Evolutionary conservation across 768 basidiomycete genomes (phyloP).

Genomic region (Phaeolepiota aurea): DNA sequence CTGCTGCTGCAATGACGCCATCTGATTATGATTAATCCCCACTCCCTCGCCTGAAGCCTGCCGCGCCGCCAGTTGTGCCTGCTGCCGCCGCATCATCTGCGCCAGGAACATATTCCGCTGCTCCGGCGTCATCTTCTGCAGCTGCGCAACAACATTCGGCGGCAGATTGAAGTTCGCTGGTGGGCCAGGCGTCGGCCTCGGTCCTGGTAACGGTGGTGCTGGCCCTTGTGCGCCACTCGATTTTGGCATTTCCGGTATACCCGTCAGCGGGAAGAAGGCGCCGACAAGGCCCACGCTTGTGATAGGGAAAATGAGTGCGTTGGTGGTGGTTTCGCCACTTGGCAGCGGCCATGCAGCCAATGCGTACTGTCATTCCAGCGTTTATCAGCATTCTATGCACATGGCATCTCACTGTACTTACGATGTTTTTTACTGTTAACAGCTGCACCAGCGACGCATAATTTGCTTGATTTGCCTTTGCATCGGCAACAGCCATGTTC

Average conservation of each 20-base stretch:
- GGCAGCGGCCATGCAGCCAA: conserved; percentile 41
- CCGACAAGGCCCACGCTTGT: conserved; percentile 25
- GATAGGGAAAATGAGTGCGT: conserved; percentile 39
- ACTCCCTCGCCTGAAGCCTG: neutral
- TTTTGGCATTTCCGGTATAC: conserved; percentile 44
- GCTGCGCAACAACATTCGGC: conserved; percentile 3
- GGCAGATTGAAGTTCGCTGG: neutral
- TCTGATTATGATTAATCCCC: neutral
- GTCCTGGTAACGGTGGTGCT: neutral
- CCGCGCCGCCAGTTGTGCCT: conserved; percentile 3
- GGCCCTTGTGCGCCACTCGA: neutral
- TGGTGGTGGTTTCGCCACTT: conserved; percentile 27
- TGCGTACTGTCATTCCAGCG: conserved; percentile 33
- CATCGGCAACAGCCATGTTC: conserved; percentile 22
- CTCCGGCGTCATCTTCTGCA: conserved; percentile 16
- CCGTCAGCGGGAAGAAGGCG: conserved; percentile 41
- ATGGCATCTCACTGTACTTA: conserved; percentile 18
- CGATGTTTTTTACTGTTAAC: conserved; percentile 34
- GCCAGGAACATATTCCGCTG: conserved; percentile 14
- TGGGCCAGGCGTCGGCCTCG: neutral
- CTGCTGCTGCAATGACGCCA: neutral
- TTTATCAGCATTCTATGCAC: conserved; percentile 1
- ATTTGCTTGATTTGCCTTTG: conserved; percentile 30
- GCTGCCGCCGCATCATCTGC: conserved; percentile 9
- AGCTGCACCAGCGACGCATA: conserved; percentile 32